Base-by-base conservation (phyloP, 2,329 filamentous ascomycete species). In the Pseudogymnoascus sp. region DNA sequence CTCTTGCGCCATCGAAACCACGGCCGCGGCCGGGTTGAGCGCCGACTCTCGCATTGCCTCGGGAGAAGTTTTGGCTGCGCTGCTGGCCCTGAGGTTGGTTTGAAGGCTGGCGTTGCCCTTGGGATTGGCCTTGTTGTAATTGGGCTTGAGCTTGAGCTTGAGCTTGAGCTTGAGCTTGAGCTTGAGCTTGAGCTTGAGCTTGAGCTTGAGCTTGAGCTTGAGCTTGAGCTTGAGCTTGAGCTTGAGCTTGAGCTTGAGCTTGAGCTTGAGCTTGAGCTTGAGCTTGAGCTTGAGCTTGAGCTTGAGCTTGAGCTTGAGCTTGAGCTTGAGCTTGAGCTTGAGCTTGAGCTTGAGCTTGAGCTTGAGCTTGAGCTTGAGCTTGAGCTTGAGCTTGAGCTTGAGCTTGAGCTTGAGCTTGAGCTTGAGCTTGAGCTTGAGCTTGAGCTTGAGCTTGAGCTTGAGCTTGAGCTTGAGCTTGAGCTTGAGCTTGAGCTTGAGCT, bases 1-100 rank as follows among this genome's bases (percentile, higher is more conserved):
- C 69, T 68, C 70, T 63, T 31, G 69, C 67, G 37, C 68, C 69
- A 59, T 72, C 69, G 52, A 67, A 71, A 14, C 70, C 70, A 38
- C 70, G 71, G 23, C 65, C 65, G 60, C 69, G 70, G 43, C 69
- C 64, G 21, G 58, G 35, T 26, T 38, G 58, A 31, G 35, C 35
- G 11, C 68, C 67, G 45, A 64, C 70, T 65, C 68, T 63, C 23
- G 68, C 68, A 38, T 68, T 70, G 59, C 70, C 70, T 19, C 68
- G 66, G 23, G 65, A 65, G 60, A 68, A 69, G 21, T 68, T 66
- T 64, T 71, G 70, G 39, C 66, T 66, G 63, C 69, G 67, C 6
- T 70, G 68, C 8, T 70, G 67, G 21, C 65, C 65, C 66, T 71
- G 70, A 39, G 66, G 62, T 26, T 62, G 59, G 52, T 31, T 37